These are phyloP conservation scores for Stachybotrys echinatus DNA, from an alignment of 2,329 filamentous ascomycete species.

Conservation along the genomic window DNA sequence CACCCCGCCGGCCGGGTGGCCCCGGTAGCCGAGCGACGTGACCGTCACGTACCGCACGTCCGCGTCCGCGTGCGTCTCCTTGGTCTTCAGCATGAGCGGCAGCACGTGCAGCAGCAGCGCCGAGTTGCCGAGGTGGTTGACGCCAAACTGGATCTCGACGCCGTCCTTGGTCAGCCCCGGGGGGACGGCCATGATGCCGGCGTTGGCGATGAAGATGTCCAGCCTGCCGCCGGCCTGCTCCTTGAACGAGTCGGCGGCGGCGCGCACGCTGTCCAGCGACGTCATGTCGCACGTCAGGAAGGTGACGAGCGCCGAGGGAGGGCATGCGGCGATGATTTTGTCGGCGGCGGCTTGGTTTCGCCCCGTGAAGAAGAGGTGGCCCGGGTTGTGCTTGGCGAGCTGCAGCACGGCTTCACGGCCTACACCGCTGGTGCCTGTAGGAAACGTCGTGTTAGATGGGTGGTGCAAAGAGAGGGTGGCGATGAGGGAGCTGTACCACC, in stretches of 20 bases:
- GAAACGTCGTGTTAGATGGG: conserved; percentile 5
- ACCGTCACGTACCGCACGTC: conserved; percentile 17
- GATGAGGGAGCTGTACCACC: conserved; percentile 30
- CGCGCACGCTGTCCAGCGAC: conserved; percentile 41
- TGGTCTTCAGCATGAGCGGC: conserved; percentile 15
- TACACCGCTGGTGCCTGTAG: conserved; percentile 27
- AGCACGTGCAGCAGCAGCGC: conserved; percentile 27
- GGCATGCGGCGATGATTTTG: conserved; percentile 34
- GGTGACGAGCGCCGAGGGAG: conserved; percentile 12
- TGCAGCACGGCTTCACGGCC: conserved; percentile 19
- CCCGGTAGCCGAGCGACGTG: conserved; percentile 19
- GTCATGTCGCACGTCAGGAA: conserved; percentile 42
- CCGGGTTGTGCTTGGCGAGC: conserved; percentile 35
- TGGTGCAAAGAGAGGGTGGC: not conserved
- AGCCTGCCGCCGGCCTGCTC: conserved; percentile 29
- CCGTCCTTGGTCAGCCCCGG: conserved; percentile 24
- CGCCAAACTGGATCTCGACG: conserved; percentile 27
- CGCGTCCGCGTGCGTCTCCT: conserved; percentile 4
- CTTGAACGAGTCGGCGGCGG: conserved; percentile 34
- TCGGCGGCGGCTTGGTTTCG: conserved; percentile 35
- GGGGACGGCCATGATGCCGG: conserved; percentile 27
- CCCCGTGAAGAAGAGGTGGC: conserved; percentile 49
- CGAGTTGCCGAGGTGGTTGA: conserved; percentile 26
- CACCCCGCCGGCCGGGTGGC: conserved; percentile 19
- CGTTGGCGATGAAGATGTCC: conserved; percentile 32